Evolutionary conservation across 2,329 filamentous ascomycete genomes (phyloP), one percentile per base, ranked within the genome.

Genomic region (Monilinia fructigena): DNA sequence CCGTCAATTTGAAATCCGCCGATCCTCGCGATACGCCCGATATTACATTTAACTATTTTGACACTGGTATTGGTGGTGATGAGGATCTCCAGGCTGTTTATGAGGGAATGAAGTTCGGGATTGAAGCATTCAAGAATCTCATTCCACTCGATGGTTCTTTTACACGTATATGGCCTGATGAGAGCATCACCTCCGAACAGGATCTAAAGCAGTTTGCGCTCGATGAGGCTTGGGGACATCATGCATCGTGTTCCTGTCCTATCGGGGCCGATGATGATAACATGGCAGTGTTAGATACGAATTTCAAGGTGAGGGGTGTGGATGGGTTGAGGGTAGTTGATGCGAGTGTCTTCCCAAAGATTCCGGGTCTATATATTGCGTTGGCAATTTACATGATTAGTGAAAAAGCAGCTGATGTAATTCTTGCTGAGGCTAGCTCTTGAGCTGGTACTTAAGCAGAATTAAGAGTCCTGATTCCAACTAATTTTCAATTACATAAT

Each of bases 1-100:
- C 81, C 1, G 88, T 92, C 6, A 82, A 76, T 4, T 82, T 92
- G 10, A 80, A 79, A 26, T 87, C 85, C 0, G 78, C 83, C 0
- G 83, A 91, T 73, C 88, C 89, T 0, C 83, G 84, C 1, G 88
- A 90, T 64, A 78, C 81, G 4, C 89, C 89, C 0, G 75, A 82
- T 6, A 89, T 91, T 70, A 78, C 79, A 58, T 89, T 87, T 78
- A 84, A 86, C 75, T 88, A 83, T 76, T 88, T 85, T 77, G 77
- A 65, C 26, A 26, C 31, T 11, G 60, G 18, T 23, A 65, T 31
- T 0, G 31, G 28, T 38, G 48, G 45, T 16, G 67, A 70, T 35
- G 28, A 59, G 7, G 69, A 72, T 59, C 50, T 72, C n/a, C 47
- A 66, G 35, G 66, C 70, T 42, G 28, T 68, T 11, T 56, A 38